Percentiles rank a stretch among this genome's conserved stretches.
Conservation (phyloP, 495 filamentous ascomycete species). For the Choiromyces venosus region DNA sequence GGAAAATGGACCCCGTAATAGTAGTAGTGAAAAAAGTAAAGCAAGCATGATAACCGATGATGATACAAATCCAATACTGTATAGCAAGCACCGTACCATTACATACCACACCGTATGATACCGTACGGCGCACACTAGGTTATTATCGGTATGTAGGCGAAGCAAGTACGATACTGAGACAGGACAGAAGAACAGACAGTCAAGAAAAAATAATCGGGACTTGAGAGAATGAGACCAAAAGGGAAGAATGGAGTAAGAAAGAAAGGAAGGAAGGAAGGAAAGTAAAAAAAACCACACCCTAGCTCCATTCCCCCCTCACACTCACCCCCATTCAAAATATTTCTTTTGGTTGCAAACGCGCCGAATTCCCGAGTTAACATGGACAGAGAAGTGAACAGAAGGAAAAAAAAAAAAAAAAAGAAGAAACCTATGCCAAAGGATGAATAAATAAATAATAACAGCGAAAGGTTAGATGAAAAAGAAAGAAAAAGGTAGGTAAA, state of each 20-base stretch:
- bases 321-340: not conserved
- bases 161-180: not conserved
- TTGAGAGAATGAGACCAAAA: not conserved
- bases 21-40: not conserved
- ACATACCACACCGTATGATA: not conserved
- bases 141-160: not conserved
- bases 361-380: not conserved
- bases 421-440: not conserved
- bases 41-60: not conserved
- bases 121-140: not conserved
- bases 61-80: not conserved
- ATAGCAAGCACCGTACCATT: not conserved
- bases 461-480: constrained; percentile 11
- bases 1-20: not conserved
- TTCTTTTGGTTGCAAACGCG: not conserved
- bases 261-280: not conserved
- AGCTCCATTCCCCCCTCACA: not conserved
- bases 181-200: not conserved
- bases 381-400: constrained; percentile 7
- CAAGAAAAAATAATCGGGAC: not conserved
- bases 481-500: constrained; percentile 7
- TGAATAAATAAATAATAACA: constrained; percentile 11
- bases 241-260: not conserved
- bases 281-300: constrained; percentile 11
- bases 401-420: constrained; percentile 2